Evolutionary conservation across 2,329 filamentous ascomycete species (phyloP).

Genomic region (Penicillium sp.): DNA sequence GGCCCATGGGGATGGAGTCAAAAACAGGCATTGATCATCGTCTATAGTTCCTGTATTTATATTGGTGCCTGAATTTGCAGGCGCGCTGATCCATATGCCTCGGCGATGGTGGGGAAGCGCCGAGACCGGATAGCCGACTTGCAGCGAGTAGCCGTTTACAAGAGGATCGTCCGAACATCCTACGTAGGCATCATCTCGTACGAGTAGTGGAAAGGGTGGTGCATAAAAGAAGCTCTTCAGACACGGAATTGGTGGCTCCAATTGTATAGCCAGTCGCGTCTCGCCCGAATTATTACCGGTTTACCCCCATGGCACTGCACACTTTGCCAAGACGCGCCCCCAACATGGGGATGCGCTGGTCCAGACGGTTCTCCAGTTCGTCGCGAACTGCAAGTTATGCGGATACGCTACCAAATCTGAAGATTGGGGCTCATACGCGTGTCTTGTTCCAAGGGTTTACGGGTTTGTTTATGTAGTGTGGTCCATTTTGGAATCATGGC

Average conservation of each 20-base stretch:
- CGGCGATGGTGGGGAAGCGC: slow-evolving; percentile 23
- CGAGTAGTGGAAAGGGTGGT: neutral
- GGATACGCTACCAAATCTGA: slow-evolving; percentile 67
- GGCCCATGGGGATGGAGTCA: neutral
- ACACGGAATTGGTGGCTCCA: neutral
- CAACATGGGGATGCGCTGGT: slow-evolving; percentile 12
- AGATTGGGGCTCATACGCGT: slow-evolving; percentile 66
- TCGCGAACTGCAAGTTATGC: slow-evolving; percentile 50
- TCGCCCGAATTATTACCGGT: neutral
- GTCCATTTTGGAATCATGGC: slow-evolving; percentile 15
- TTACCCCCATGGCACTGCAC: slow-evolving; percentile 26
- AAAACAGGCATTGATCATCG: neutral
- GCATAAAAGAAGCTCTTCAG: neutral
- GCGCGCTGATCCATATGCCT: neutral
- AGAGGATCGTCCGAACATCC: neutral
- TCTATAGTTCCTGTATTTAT: neutral
- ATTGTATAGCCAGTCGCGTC: neutral
- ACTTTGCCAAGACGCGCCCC: slow-evolving; percentile 28
- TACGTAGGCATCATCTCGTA: neutral
- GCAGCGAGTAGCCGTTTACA: slow-evolving; percentile 17
- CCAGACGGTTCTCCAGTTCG: slow-evolving; percentile 39
- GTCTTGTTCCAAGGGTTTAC: slow-evolving; percentile 75
- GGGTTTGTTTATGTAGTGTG: slow-evolving; percentile 43
- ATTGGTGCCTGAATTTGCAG: slow-evolving; percentile 7
- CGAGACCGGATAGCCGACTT: slow-evolving; percentile 25